Base-by-base conservation (phyloP, 441 rosid genomes). In the Dalechampia spathulata region DNA sequence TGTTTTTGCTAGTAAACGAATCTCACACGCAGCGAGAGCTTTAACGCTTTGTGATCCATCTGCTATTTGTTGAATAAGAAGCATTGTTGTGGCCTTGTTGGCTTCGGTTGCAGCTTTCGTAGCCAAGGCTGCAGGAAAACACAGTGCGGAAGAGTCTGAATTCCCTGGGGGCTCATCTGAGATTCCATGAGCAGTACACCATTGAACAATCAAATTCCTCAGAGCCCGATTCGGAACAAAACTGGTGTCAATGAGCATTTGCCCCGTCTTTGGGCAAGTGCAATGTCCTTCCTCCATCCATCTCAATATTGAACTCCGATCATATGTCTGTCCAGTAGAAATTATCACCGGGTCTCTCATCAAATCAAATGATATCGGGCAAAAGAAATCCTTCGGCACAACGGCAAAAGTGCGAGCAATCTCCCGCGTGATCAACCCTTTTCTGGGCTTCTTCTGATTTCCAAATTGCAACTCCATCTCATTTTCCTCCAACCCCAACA, bases 1-100 rank as follows among this genome's bases (percentile, higher is more conserved):
- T 0, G 90, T 89, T 73, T 92, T 92, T 0, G 99, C 89, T 34
- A 92, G 42, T 67, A 89, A 66, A 16, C 97, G 91, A 13, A 89
- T 77, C 72, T 90, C 99, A 19, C 83, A 62, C 0, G 96, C 97
- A 11, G 89, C 99, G 13, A 80, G 49, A 0, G 92, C 70, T 67
- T 81, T 80, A 5, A 80, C 92, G 9, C 49, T 36, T 57, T 75
- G 82, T 5, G 90, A 81, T 16, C 92, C 97, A 47, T 60, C 66
- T 1, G 79, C 86, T 16, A 92, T 77, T 50, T 79, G 75, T 60
- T 70, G 63, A 58, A 92, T 80, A 43, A 92, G 92, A 52, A 86
- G 81, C 1, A 68, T 46, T 0, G 92, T 71, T 0, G 94, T 83
- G 7, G 96, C 95, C 79, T 71, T 78, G 56, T 86, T 92, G 26